Base-by-base conservation (phyloP, 2,329 filamentous ascomycete species). In the Colletotrichum shisoi region DNA sequence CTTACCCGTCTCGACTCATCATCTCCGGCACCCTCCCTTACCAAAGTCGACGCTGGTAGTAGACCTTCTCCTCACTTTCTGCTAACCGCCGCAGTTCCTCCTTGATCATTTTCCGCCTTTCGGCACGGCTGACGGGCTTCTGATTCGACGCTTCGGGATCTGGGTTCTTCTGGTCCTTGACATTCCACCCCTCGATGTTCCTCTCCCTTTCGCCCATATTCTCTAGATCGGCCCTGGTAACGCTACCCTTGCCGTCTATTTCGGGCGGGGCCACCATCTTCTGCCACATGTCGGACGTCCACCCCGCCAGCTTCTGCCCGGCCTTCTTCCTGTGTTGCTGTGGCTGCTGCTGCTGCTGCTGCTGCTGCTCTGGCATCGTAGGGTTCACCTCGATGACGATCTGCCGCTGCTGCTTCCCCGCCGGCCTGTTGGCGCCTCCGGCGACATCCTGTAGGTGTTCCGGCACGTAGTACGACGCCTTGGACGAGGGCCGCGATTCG, bases 21-120 rank as follows among this genome's bases (percentile, higher is more conserved):
- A 5, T 17, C 37, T 34, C 31, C 8, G 31, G 31, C 13, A 42
- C 9, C 11, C 0, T 8, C 39, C n/a, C 12, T 72, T 76, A 88
- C 80, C 83, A 86, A 69, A 87, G 76, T 56, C 86, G 77, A 53
- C 85, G 80, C 72, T 86, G 84, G 71, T 87, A 87, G 68, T 83
- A 84, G 27, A 81, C 77, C 15, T 78, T 83, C 73, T 77, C 76
- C 3, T 83, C 77, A 17, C 77, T 75, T 72, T 81, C 81, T 7
- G 83, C 79, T 62, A 84, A 72, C 69, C 76, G 79, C 74, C 75
- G 77, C 68, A 89, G 82, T 71, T 88, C 85, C 69, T 85, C 82
- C 73, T 85, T 87, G 72, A 88, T 89, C 70, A 82, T 78, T 73
- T 79, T 79, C 71, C 87, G 80, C 71, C 87, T 81, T 75, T 87